Base-by-base conservation (phyloP, 2,329 filamentous ascomycete species). In the Neurospora crassa region DNA sequence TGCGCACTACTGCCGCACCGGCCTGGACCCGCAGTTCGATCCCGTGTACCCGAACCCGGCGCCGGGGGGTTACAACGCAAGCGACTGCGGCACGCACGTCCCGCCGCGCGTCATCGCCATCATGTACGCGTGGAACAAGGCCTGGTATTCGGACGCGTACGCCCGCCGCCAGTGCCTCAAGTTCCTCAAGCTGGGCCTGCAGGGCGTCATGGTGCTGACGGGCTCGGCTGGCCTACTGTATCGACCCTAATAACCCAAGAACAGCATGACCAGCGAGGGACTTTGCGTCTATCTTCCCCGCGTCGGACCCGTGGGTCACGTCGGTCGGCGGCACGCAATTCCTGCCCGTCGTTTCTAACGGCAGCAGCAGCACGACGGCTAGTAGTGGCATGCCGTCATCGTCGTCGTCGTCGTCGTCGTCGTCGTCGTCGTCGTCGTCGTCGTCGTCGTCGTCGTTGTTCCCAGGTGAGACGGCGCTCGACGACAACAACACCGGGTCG, bases 121-220 rank as follows among this genome's bases (percentile, higher is more conserved):
- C 40, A 86, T 84, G 12, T 89, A 89, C 76, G 82, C 81, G 14
- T 84, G 84, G 74, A 84, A 85, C 73, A 86, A 88, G 78, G 82
- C 80, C n/a, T 83, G 84, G 69, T 78, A 85, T 8, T 82, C 84
- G 1, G 79, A 80, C 6, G 79, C 78, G 71, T 88, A 88, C 75
- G 82, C 84, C 72, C 74, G 80, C 68, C 80, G 86, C 3, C 86
- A 88, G 77, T 88, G 86, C 76, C 78, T 81, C 71, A 85, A 88
- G 79, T 88, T 85, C 77, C 83, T 87, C 82, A 88, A 88, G 79
- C 82, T 88, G 2, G 85, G 83, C 20, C 81, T 87, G 45, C 82
- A 83, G 75, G 86, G 85, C 24, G 81, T 86, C 12, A 83, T 83
- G 1, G 78, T 88, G 18, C 72, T 88, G 42, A 86, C 84, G 74